Percentiles rank a stretch among this genome's conserved stretches.
phyloP scores from a whole-genome alignment of 2,329 filamentous ascomycete species.

The Sporothrix globosa region DNA sequence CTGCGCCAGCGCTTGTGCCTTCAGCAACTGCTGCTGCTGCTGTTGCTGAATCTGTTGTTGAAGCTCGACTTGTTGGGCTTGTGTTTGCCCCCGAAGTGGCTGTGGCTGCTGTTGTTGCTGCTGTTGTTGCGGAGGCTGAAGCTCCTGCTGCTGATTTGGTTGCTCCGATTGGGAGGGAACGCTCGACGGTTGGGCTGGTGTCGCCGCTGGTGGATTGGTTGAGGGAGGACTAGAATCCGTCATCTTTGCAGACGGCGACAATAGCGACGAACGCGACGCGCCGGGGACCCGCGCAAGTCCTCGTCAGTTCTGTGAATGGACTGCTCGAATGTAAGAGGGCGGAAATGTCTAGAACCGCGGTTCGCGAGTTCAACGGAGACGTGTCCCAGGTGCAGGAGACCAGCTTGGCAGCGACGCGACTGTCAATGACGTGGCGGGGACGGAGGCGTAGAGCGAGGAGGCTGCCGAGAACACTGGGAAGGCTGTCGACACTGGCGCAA shows the following conservation, averaged over 20 bases:
- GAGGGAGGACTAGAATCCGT: neutral
- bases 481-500: slow-evolving; percentile 14
- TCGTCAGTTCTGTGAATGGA: neutral
- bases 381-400: slow-evolving; percentile 24
- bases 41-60: neutral
- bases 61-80: neutral
- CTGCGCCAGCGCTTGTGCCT: neutral
- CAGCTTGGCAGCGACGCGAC: slow-evolving; percentile 24
- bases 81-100: neutral
- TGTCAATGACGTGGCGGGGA: neutral
- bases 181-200: neutral
- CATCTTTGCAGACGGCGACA: neutral
- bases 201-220: neutral
- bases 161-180: slow-evolving; percentile 1
- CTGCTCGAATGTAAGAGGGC: neutral
- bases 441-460: neutral
- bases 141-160: neutral
- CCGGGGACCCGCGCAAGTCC: neutral
- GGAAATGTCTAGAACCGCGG: neutral
- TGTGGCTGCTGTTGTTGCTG: neutral
- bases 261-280: neutral
- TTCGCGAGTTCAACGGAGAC: neutral
- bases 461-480: neutral
- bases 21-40: neutral
- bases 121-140: neutral